Conservation (phyloP, 345 rosid genomes). For the Schrenkiella parvula region DNA sequence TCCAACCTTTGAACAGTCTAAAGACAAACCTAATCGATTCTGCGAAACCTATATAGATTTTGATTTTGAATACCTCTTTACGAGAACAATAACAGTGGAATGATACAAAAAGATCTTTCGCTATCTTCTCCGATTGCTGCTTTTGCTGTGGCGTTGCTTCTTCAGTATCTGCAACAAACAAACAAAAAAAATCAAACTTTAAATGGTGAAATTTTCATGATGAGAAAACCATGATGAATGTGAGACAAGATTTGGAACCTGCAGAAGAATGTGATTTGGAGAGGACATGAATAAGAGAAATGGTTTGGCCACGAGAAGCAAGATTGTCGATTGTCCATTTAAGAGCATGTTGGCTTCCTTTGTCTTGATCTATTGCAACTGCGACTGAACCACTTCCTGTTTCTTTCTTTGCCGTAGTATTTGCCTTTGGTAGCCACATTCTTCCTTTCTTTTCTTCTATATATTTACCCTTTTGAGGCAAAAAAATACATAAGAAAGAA, state of each 20-base stretch:
- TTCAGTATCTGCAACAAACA: slow-evolving; percentile 10
- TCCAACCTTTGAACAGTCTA: not conserved
- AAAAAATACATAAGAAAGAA: not conserved
- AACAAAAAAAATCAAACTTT: not conserved
- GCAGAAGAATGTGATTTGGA: slow-evolving; percentile 31
- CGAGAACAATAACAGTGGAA: slow-evolving; percentile 87
- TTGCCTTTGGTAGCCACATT: slow-evolving; percentile 44
- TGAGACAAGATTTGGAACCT: slow-evolving; percentile 1
- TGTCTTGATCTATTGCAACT: slow-evolving; percentile 82
- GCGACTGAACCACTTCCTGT: slow-evolving; percentile 57
- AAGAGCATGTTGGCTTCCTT: slow-evolving; percentile 77
- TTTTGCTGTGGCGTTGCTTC: slow-evolving; percentile 28
- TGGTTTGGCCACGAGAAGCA: slow-evolving; percentile 61
- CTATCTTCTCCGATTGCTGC: slow-evolving; percentile 43
- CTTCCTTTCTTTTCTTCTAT: not conserved
- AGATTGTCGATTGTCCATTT: slow-evolving; percentile 81
- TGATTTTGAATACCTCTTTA: slow-evolving; percentile 52
- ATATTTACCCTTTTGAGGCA: not conserved
- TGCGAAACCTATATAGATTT: not conserved
- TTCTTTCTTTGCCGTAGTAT: slow-evolving; percentile 35
- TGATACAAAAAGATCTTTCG: slow-evolving; percentile 72
- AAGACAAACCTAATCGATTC: not conserved
- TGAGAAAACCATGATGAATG: not conserved
- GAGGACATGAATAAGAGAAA: slow-evolving; percentile 67
- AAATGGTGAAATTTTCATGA: not conserved